Evolutionary conservation across 2,329 filamentous ascomycete genomes (phyloP).

Genomic region (Alternaria brassicicola): DNA sequence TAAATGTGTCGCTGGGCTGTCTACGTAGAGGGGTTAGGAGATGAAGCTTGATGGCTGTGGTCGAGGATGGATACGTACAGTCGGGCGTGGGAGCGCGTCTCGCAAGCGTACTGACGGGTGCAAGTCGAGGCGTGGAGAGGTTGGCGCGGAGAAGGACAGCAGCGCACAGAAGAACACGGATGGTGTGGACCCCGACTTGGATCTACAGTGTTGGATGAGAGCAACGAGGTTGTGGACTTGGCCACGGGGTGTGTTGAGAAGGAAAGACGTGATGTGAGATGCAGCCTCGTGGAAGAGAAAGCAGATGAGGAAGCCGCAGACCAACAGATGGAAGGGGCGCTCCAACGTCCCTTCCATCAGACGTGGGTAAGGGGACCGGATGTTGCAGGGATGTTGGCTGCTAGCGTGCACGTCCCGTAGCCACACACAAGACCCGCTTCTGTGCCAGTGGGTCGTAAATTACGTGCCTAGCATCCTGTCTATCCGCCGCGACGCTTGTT

Average conservation of each 20-base stretch:
- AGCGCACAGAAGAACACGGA: constrained; percentile 30
- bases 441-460: constrained; percentile 19
- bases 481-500: constrained; percentile 11
- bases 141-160: constrained; percentile 33
- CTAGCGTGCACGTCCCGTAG: not conserved
- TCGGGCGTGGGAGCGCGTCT: constrained; percentile 22
- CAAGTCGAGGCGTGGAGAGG: constrained; percentile 32
- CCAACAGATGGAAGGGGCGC: constrained; percentile 32
- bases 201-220: not conserved
- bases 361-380: constrained; percentile 17
- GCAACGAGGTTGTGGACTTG: constrained; percentile 16
- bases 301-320: constrained; percentile 30
- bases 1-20: not conserved
- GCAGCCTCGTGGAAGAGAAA: constrained; percentile 27
- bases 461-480: constrained; percentile 21
- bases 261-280: constrained; percentile 17
- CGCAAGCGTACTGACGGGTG: constrained; percentile 17
- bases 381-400: constrained; percentile 3
- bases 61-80: constrained; percentile 6
- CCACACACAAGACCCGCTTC: constrained; percentile 1
- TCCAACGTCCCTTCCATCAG: constrained; percentile 31
- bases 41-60: constrained; percentile 3
- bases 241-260: constrained; percentile 19
- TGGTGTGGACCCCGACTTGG: constrained; percentile 16
- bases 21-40: constrained; percentile 2